Evolutionary conservation across 2,329 filamentous ascomycete species (phyloP), one percentile per base, ranked within the genome.

Genomic region (Claviceps lovelessii): DNA sequence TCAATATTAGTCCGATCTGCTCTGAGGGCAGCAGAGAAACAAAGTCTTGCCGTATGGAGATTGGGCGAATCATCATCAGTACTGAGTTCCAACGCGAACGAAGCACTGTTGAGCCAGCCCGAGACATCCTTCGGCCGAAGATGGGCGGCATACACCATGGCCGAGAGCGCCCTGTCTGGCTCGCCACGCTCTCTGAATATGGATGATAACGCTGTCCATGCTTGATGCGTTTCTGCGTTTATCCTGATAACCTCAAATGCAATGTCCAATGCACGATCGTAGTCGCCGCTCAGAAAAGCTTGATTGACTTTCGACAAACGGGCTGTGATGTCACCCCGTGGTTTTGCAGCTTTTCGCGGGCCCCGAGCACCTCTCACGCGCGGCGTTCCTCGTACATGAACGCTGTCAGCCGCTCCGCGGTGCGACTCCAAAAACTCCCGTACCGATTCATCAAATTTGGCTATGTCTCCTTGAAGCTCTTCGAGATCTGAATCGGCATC

Each of bases 301-400:
- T 83, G 76, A 56, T 83, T 86, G 3, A 87, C 86, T 62, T 79
- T 74, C 49, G 78, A 76, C 51, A 90, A 75, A 46, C 84, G 74
- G 45, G 79, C 73, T 62, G 84, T 88, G 66, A 90, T 87, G 60
- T 89, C 83, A 45, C 77, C 81, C 48, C 83, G 80, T 17, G 83
- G 84, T 64, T 87, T 84, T 9, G 80, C 82, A 29, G 81, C 77
- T 64, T 83, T 81, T 19, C 78, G 72, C 31, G 77, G 77, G 7
- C 77, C 77, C 15, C 72, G 67, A 49, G 65, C 56, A 33, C 70
- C 63, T 54, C 63, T 62, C 19, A 62, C 64, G 31, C 64, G 63
- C 28, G 54, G 45, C 6, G 56, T 60, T 42, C 63, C 59, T 13
- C 63, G 61, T 19, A 33, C 37, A 4, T 56, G 56, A 5, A 60